Base-by-base conservation (phyloP, 2,329 filamentous ascomycete species). In the Paecilomyces formosus region DNA sequence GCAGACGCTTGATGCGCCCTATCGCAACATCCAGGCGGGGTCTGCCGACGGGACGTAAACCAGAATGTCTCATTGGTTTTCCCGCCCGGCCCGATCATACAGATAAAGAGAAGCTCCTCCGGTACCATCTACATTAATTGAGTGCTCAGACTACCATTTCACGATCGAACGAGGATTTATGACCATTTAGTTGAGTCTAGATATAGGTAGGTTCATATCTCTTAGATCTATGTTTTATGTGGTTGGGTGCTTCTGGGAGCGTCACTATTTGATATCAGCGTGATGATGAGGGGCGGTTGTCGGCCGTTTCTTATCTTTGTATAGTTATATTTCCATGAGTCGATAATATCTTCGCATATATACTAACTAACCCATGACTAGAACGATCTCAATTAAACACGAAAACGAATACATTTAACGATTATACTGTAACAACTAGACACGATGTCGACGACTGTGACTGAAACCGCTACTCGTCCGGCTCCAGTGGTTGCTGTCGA, bases 401-500 rank as follows among this genome's bases (percentile, higher is more conserved):
- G 7, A 45, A 45, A 45, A 45, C 15, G 7, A 45, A 18, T 18
- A 18, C 8, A 11, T 45, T 45, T 45, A 2, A 45, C n/a, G n/a
- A 45, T 21, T 45, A 18, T 9, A 45, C 2, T 9, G 5, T 45
- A 45, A 45, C 39, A n/a, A 45, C 39, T 15, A 21, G 8, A 52
- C 53, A 22, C 5, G 13, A 54, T 54, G 53, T 54, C 53, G 22
- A 54, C 53, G 53, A 54, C 53, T 12, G 30, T 54, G 26, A 54
- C 53, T 18, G 53, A 54, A 35, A 54, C 53, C 28, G 53, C 28
- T 15, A 35, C 18, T 13, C 51, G 58, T 3, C 9, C 53, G 15
- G 15, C 53, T 11, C 24, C 26, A n/a, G 53, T 54, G 22, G 53
- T 54, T 30, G 56, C 57, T 30, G 52, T 56, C 21, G 28, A 57